A percentile compares a stretch with the other conserved stretches of the same genome.
Evolutionary conservation across 1,284 basidiomycete species (phyloP).

Genomic region (Grifola frondosa): DNA sequence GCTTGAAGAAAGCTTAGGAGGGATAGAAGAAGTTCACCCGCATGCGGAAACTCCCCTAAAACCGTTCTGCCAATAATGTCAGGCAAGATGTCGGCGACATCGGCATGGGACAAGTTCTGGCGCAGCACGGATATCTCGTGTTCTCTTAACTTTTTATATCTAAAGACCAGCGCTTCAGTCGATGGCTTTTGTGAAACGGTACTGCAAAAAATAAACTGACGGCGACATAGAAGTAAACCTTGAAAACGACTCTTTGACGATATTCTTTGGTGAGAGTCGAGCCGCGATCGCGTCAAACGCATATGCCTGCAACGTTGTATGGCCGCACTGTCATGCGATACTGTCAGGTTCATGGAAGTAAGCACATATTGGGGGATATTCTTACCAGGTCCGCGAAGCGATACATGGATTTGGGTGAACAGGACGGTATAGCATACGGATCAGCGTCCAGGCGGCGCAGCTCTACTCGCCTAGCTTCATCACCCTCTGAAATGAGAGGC

Average conservation of each 20-base stretch:
- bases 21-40: slow-evolving; percentile 10
- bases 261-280: slow-evolving; percentile 9
- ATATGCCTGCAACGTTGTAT: slow-evolving; percentile 8
- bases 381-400: slow-evolving; percentile 20
- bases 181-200: background rate
- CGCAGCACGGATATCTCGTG: slow-evolving; percentile 9
- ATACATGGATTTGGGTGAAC: slow-evolving; percentile 24
- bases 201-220: background rate
- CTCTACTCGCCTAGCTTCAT: slow-evolving; percentile 2
- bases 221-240: slow-evolving; percentile 13
- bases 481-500: slow-evolving; percentile 6
- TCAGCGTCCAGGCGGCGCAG: slow-evolving; percentile 1
- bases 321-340: slow-evolving; percentile 10
- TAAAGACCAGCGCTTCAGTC: background rate
- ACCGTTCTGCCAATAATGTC: slow-evolving; percentile 6
- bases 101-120: slow-evolving; percentile 1
- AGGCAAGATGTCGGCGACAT: slow-evolving; percentile 2
- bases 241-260: slow-evolving; percentile 17
- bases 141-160: slow-evolving; percentile 12
- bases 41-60: slow-evolving; percentile 13
- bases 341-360: background rate
- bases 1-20: slow-evolving; percentile 9
- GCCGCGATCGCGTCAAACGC: slow-evolving; percentile 10
- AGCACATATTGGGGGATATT: background rate
- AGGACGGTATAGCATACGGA: slow-evolving; percentile 10